Evolutionary conservation across 768 basidiomycete species (phyloP), one percentile per base, ranked within the genome.

Genomic region (Leccinum subgranulosum): DNA sequence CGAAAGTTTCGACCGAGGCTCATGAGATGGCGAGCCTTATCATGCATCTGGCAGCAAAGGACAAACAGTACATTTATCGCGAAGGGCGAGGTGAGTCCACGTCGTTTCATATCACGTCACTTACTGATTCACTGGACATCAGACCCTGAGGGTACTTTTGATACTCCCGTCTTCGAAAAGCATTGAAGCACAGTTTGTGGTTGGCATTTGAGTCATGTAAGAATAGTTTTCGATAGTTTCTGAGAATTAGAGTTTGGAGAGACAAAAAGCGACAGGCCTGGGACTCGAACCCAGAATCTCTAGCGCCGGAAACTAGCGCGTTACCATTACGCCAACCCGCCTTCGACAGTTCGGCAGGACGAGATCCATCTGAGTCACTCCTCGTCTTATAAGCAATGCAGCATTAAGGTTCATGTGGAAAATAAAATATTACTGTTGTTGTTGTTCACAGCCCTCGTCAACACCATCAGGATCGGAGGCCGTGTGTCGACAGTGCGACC

Each of bases 271-370:
- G 81, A 82, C 80, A 76, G 76, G 79, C 81, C 79, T 77, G 81
- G 79, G 81, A 80, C 74, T 82, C 81, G 81, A 82, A 81, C 81
- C 78, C 81, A 77, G 79, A 81, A 78, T 76, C 80, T 81, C 78
- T 78, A 81, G 80, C 80, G 75, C 78, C 81, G 81, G 81, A 82
- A 81, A 81, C 81, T 82, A 77, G 77, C 80, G 79, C 80, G 81
- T 81, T 82, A 78, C 81, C 81, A 82, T 81, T 81, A 80, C 80
- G 81, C 81, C 79, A 82, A 80, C 76, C 79, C 80, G 79, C 79
- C 80, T 21, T 49, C 2, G 3, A 3, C 21, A 11, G 28, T 1
- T 29, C 12, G 5, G 9, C 48, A 6, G 48, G 7, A 19, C n/a
- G 0, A 6, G 19, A 6, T 43, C 0, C 33, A 34, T 34, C 33